Evolutionary conservation across 371 early-diverging fungal species (phyloP).

Genomic region (Mucor plumbeus): DNA sequence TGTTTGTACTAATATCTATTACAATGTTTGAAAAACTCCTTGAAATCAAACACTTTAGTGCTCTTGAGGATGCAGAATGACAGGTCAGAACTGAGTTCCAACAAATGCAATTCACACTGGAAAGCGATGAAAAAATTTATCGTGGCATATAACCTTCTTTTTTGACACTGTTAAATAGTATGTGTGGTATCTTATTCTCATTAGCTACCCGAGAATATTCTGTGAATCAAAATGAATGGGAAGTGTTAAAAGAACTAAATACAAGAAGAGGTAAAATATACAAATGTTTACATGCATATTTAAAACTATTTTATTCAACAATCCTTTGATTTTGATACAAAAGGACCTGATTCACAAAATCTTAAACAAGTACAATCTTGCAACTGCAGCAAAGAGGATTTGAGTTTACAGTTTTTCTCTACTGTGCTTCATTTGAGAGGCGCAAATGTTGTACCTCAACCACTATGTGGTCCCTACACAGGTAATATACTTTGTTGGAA

Average conservation of each 20-base stretch:
- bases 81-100: no score
- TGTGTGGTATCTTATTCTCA: constrained; percentile 57
- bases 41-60: no score
- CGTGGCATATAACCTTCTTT: neutral
- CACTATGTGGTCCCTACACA: constrained; percentile 45
- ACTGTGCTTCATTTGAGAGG: constrained; percentile 87
- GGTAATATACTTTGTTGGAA: constrained; percentile 81
- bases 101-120: no score
- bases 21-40: no score
- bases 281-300: neutral
- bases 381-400: neutral
- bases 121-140: neutral
- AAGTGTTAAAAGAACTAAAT: constrained; percentile 48
- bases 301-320: neutral
- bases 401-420: constrained; percentile 58
- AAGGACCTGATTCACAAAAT: constrained; percentile 58
- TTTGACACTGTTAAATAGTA: constrained; percentile 3
- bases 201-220: constrained; percentile 18
- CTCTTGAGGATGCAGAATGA: no score
- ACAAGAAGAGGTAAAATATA: constrained; percentile 48
- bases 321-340: neutral
- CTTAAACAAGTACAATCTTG: constrained; percentile 12
- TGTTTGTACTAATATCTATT: no score
- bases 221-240: constrained; percentile 37
- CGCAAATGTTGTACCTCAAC: constrained; percentile 66